Evolutionary conservation across 805 yeast genomes (phyloP), one percentile per base, ranked within the genome.

Genomic region (Alloascoidea africana): DNA sequence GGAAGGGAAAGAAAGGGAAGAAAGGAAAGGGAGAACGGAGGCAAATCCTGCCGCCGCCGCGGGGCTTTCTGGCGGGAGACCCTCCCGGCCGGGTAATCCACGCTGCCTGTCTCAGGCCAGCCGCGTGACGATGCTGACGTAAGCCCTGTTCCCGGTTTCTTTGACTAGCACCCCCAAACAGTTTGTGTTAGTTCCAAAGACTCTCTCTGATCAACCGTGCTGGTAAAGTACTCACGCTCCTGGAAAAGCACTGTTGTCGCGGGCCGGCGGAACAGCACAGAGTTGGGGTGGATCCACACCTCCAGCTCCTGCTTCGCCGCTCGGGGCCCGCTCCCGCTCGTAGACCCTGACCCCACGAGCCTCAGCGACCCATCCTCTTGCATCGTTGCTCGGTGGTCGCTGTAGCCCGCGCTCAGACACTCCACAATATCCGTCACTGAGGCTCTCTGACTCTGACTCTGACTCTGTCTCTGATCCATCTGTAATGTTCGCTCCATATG

Each of bases 261-360:
- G 13, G 30, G n/a, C 30, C n/a, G 30, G 4, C 66, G 65, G 48
- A 67, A 73, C 6, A 81, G 52, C 2, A 83, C 53, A 40, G 86
- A 78, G 2, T 85, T 76, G 2, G 94, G 94, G 52, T 82, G 91
- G 41, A 82, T 62, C 39, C 66, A 70, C 13, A 81, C 86, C 2
- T 73, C 8, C 8, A 13, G 66, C 0, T 81, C 75, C 18, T 68
- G 68, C 43, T 77, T 87, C 27, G 71, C 48, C 27, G 71, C 48
- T 3, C 69, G 65, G 49, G 73, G 77, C 35, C 75, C 67, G 18
- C 78, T 79, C 5, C 79, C 85, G 45, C 61, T 53, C 39, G 59
- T 60, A n/a, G 67, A 62, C 14, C n/a, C 30, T 23, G 8, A 8
- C n/a, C 13, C 30, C n/a, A 23, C n/a, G 13, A 23, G 30, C n/a